phyloP scores from a whole-genome alignment of 129 eudicot species.

The Flaveria robusta region DNA sequence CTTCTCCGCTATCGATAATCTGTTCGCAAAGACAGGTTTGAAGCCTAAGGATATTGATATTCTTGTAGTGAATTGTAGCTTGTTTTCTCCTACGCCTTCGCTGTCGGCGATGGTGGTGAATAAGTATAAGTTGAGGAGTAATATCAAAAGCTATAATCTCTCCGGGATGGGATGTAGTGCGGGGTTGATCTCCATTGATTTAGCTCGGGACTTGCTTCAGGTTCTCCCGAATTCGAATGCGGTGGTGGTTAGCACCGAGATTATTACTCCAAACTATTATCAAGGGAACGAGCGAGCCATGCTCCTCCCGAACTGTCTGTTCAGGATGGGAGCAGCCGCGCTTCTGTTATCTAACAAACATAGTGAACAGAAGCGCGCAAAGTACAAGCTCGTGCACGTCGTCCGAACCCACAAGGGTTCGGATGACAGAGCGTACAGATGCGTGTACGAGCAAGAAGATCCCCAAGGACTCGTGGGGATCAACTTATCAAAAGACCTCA shows the following conservation, averaged over 20 bases:
- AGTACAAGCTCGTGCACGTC: constrained; percentile 55
- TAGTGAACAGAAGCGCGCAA: constrained; percentile 41
- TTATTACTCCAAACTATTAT: constrained; percentile 64
- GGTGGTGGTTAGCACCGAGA: constrained; percentile 57
- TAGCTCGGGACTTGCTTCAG: constrained; percentile 62
- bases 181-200: constrained; percentile 55
- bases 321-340: constrained; percentile 71
- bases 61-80: constrained; percentile 62
- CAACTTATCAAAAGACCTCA: constrained; percentile 59
- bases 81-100: constrained; percentile 71
- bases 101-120: constrained; percentile 70
- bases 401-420: constrained; percentile 66
- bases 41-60: constrained; percentile 67
- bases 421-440: constrained; percentile 59
- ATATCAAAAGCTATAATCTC: constrained; percentile 57
- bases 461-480: constrained; percentile 58
- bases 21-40: constrained; percentile 45
- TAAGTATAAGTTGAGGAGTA: constrained; percentile 64
- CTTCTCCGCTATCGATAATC: constrained; percentile 51
- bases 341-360: constrained; percentile 53
- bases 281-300: constrained; percentile 67
- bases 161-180: constrained; percentile 81
- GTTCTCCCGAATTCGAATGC: constrained; percentile 54
- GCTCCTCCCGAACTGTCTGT: constrained; percentile 72
- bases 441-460: constrained; percentile 69